Evolutionary conservation across 805 yeast species (phyloP), one percentile per base, ranked within the genome.

Genomic region (Yamadazyma akitaensis): DNA sequence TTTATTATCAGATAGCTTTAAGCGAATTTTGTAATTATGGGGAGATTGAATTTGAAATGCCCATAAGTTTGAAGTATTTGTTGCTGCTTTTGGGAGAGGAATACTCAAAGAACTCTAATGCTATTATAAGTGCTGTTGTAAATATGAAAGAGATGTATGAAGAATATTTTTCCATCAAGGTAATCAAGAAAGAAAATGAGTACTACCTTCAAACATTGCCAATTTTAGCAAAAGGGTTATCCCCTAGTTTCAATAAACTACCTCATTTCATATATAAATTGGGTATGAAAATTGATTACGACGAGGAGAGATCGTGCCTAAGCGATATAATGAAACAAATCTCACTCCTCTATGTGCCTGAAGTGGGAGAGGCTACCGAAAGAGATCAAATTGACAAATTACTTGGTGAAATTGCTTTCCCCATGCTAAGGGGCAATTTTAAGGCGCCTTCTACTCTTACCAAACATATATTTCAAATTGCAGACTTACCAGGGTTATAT

Each of bases 401-500:
- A 17, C 56, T 90, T 47, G 95, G 85, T 51, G 72, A 77, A 51
- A 60, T 70, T 0, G 54, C 91, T 1, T 84, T 89, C 51, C 96
- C 96, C 0, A 64, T 77, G 18, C 60, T 88, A 6, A 82, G 84
- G 52, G 71, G 72, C 49, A 66, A 81, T 39, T 77, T 89, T 24
- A 60, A 89, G 12, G 96, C 91, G 0, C 79, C 95, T 0, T 69
- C 69, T 12, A 59, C 57, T 2, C 55, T 89, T 32, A 53, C 64
- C 4, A 59, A 70, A 12, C 83, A 80, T 46, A 80, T 90, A 3
- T 77, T 88, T 5, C 96, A 92, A 62, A 80, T 94, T 33, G 97
- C 99, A 0, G 90, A 84, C 60, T 64, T 94, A 26, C 98, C 98
- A 1, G 96, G 96, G 0, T 69, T 94, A 47, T 94, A 94, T 64